These are phyloP conservation scores for Xylaria sp. DNA, from an alignment of 2,329 filamentous ascomycete genomes.

Conservation along the genomic window DNA sequence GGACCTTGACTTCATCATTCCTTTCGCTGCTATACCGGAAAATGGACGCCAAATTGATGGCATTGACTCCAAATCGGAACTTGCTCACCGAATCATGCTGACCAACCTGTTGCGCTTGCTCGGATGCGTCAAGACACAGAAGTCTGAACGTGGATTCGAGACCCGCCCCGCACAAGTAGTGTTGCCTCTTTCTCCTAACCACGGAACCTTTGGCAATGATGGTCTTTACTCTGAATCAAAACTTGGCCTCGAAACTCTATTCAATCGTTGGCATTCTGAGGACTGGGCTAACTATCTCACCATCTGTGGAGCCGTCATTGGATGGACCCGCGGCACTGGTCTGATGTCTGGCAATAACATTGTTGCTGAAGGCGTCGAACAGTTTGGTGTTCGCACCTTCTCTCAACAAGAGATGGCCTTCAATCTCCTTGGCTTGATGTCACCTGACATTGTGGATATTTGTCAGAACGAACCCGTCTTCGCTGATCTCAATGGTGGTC, in stretches of 20 bases:
- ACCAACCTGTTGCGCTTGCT: slow-evolving; percentile 95
- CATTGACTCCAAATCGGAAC: slow-evolving; percentile 96
- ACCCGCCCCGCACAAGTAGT: slow-evolving; percentile 97
- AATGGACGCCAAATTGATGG: slow-evolving; percentile 97
- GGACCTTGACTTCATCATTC: slow-evolving; percentile 96
- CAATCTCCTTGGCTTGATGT: slow-evolving; percentile 96
- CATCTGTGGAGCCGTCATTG: slow-evolving; percentile 97
- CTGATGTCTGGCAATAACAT: slow-evolving; percentile 99
- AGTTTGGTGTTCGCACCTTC: slow-evolving; percentile 96
- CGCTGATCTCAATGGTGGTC: slow-evolving; percentile 95
- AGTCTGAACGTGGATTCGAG: slow-evolving; percentile 86
- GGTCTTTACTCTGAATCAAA: slow-evolving; percentile 99
- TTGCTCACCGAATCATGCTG: slow-evolving; percentile 98
- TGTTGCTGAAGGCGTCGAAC: slow-evolving; percentile 95
- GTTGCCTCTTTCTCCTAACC: slow-evolving; percentile 94
- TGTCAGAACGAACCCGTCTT: slow-evolving; percentile 97
- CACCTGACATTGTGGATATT: slow-evolving; percentile 89
- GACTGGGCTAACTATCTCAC: slow-evolving; percentile 98
- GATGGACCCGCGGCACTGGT: slow-evolving; percentile 98
- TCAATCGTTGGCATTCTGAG: slow-evolving; percentile 98
- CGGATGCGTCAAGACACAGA: slow-evolving; percentile 89
- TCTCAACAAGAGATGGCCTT: slow-evolving; percentile 99
- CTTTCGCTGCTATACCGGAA: slow-evolving; percentile 97
- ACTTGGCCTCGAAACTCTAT: slow-evolving; percentile 93
- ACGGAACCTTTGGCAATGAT: slow-evolving; percentile 97